Evolutionary conservation across 2,329 filamentous ascomycete genomes (phyloP).

Genomic region (Fusarium newnesense): DNA sequence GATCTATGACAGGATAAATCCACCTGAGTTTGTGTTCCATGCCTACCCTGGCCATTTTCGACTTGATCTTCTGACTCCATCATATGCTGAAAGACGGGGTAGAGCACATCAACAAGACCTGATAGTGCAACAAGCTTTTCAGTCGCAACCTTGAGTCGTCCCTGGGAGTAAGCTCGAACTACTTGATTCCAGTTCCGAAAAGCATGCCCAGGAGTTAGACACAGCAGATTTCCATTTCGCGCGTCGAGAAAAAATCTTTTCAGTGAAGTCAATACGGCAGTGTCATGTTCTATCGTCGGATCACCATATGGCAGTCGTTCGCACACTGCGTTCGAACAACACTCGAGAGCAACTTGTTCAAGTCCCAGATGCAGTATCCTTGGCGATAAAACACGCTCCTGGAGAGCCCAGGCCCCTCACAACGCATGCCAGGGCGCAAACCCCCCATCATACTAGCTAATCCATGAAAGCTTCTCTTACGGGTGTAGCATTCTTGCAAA

Average conservation of each 20-base stretch:
- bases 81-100: neutral
- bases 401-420: conserved; percentile 7
- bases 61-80: neutral
- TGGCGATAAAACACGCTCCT: conserved; percentile 15
- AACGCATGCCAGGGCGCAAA: neutral
- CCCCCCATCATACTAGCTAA: no score
- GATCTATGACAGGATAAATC: neutral
- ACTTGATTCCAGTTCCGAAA: conserved; percentile 13
- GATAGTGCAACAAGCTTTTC: conserved; percentile 18
- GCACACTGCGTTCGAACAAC: conserved; percentile 1
- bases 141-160: neutral
- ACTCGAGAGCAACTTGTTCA: conserved; percentile 21
- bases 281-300: neutral
- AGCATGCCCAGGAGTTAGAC: neutral
- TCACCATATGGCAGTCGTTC: conserved; percentile 15
- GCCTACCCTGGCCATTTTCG: neutral
- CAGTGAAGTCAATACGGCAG: neutral
- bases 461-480: neutral
- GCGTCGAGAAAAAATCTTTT: neutral
- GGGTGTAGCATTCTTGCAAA: neutral
- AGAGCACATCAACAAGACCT: neutral
- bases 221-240: neutral
- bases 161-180: conserved; percentile 1
- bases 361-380: conserved; percentile 20
- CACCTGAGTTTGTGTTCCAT: accelerated